A percentile compares a stretch with the other conserved stretches of the same genome.
phyloP scores from a whole-genome alignment of 305 asterid species.

The Fraxinus velutina region DNA sequence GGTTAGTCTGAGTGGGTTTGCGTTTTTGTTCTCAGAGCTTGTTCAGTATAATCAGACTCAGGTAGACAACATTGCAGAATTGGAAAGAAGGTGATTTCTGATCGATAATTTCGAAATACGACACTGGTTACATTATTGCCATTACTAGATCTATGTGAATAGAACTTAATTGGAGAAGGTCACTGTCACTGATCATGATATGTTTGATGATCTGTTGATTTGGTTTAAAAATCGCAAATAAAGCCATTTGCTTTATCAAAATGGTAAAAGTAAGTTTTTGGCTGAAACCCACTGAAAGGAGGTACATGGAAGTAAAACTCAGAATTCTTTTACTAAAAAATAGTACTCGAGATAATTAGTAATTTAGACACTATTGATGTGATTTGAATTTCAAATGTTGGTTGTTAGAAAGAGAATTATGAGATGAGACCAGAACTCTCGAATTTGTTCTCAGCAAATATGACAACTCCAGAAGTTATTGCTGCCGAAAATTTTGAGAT shows the following conservation, averaged over 20 bases:
- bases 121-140: not conserved
- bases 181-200: not conserved
- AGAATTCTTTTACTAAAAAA: not conserved
- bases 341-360: not conserved
- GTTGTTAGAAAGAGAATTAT: not conserved
- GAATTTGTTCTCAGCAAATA: not conserved
- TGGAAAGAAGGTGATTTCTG: conserved; percentile 66
- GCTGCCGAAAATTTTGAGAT: not conserved
- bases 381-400: not conserved
- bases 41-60: conserved; percentile 93
- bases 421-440: not conserved
- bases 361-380: not conserved
- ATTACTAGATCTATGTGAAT: not conserved
- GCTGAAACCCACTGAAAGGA: not conserved
- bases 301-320: not conserved
- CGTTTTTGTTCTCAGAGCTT: conserved; percentile 83
- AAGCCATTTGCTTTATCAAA: not conserved
- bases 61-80: conserved; percentile 82
- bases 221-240: not conserved
- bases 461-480: not conserved
- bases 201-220: not conserved
- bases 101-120: not conserved
- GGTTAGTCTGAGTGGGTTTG: conserved; percentile 86
- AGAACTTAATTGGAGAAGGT: not conserved
- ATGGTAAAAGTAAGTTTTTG: not conserved